Conservation (phyloP, 139 green algal species). For the Chlorella sp. region DNA sequence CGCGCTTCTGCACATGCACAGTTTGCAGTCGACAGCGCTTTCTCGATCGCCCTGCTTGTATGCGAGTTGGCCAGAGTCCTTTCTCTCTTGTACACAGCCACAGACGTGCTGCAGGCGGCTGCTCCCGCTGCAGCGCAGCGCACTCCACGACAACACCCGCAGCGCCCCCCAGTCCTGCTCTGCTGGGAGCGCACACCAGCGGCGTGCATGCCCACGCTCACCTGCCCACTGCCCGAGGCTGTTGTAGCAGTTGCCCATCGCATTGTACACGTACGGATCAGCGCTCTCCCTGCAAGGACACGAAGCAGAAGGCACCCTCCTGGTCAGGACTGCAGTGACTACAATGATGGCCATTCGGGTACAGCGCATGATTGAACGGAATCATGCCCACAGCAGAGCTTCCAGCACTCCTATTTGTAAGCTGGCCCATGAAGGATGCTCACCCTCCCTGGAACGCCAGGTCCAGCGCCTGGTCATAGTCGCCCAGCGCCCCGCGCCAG, state of each 20-base stretch:
- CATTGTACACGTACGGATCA: conserved; percentile 77
- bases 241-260: conserved; percentile 69
- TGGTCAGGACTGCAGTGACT: neutral
- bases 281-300: conserved; percentile 19
- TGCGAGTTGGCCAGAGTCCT: neutral
- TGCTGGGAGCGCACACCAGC: neutral
- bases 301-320: too few species aligned
- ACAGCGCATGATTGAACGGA: neutral
- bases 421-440: neutral
- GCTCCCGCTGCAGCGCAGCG: neutral
- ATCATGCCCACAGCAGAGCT: neutral
- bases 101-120: neutral
- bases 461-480: conserved; percentile 51
- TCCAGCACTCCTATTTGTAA: too few species aligned
- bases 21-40: neutral
- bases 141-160: neutral
- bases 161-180: too few species aligned
- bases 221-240: conserved; percentile 45
- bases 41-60: neutral
- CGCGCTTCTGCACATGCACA: conserved; percentile 39
- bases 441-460: conserved; percentile 34
- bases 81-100: neutral
- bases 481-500: conserved; percentile 55
- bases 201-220: neutral
- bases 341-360: neutral